Conservation (phyloP, 805 yeast species). For the Candida cerambycidarum region DNA sequence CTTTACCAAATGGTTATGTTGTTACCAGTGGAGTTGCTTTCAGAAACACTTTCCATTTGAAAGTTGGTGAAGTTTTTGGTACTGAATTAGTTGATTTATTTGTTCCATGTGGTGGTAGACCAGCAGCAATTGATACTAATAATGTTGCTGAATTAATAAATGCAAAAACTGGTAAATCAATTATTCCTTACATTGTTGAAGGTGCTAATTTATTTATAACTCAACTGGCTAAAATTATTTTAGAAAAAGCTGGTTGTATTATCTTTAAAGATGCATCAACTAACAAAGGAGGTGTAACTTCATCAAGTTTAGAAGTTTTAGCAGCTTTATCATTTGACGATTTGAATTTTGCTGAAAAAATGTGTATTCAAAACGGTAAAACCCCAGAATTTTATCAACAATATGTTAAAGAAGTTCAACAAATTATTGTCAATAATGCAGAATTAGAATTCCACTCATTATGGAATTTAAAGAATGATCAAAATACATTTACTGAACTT, state of each 20-base stretch:
- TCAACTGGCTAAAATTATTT: conserved; percentile 83
- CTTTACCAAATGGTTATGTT: conserved; percentile 71
- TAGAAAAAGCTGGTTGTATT: conserved; percentile 84
- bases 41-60: conserved; percentile 87
- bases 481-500: conserved; percentile 61
- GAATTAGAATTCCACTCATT: conserved; percentile 79
- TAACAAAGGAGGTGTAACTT: conserved; percentile 98
- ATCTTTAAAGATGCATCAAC: conserved; percentile 95
- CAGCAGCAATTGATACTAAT: conserved; percentile 88
- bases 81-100: conserved; percentile 71
- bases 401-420: conserved; percentile 86
- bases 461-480: conserved; percentile 70
- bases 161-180: conserved; percentile 69
- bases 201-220: conserved; percentile 97
- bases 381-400: conserved; percentile 73
- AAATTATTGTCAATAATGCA: conserved; percentile 74
- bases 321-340: conserved; percentile 93
- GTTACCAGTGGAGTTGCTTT: conserved; percentile 84
- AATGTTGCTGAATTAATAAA: conserved; percentile 75
- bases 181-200: conserved; percentile 88
- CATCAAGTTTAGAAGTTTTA: conserved; percentile 91
- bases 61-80: conserved; percentile 61
- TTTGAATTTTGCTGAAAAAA: conserved; percentile 70
- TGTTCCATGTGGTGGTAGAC: conserved; percentile 99
- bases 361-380: conserved; percentile 60